Conservation (phyloP, 23 red algal genomes). For the Pyropia yezoensis region DNA sequence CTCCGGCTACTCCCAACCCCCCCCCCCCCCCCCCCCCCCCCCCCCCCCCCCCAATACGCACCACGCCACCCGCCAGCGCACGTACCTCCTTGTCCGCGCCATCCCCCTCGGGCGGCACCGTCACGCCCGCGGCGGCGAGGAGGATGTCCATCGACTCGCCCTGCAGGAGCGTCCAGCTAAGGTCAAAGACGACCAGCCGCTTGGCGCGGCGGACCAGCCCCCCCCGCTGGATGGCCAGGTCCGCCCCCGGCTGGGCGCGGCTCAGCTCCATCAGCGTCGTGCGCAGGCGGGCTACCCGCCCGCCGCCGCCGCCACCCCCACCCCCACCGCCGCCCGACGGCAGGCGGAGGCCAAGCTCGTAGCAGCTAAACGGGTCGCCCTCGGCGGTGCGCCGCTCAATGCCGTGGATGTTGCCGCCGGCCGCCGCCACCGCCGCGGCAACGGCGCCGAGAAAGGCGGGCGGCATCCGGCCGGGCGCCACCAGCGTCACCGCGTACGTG, state of each 20-base stretch:
- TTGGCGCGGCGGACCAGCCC: constrained; percentile 69
- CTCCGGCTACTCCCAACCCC: no score
- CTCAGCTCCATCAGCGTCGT: constrained; percentile 32
- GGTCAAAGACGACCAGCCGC: constrained; percentile 94
- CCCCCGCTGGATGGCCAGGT: constrained; percentile 74
- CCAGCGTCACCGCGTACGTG: constrained; percentile 38
- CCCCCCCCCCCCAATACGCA: no score
- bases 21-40: no score
- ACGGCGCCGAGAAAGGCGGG: constrained; percentile 24
- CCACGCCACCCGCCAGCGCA: no score
- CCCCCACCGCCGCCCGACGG: background rate
- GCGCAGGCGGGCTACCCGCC: constrained; percentile 1
- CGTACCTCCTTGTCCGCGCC: background rate
- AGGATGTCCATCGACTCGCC: constrained; percentile 77
- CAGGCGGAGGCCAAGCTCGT: constrained; percentile 31
- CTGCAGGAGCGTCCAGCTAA: constrained; percentile 89
- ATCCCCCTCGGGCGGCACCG: background rate
- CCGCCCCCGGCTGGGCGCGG: constrained; percentile 26
- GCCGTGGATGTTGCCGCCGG: constrained; percentile 15
- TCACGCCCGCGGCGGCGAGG: constrained; percentile 35
- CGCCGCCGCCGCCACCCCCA: background rate
- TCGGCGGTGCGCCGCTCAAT: constrained; percentile 41
- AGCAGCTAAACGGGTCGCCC: constrained; percentile 40
- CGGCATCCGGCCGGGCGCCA: constrained; percentile 23
- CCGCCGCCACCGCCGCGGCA: constrained; percentile 7